phyloP scores from a whole-genome alignment of 352 stramenopile genomes.

The Phytophthora uliginosa region DNA sequence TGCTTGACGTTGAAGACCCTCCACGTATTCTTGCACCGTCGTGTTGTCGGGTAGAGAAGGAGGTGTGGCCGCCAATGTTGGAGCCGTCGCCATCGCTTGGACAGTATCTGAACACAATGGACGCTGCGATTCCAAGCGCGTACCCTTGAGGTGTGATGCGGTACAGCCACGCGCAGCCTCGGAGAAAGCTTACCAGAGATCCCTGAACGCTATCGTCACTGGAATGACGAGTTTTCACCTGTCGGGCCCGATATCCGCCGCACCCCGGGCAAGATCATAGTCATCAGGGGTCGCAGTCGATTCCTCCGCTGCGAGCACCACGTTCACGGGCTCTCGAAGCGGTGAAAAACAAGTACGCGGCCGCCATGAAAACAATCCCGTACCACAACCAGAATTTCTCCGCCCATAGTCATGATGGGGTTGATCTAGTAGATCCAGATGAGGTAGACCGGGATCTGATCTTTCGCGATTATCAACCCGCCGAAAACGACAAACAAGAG shows the following conservation, averaged over 20 bases:
- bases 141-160: constrained; percentile 30
- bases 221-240: constrained; percentile 15
- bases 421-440: not conserved
- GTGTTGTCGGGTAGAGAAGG: constrained; percentile 31
- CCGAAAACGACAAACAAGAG: constrained; percentile 35
- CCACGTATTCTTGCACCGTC: constrained; percentile 48
- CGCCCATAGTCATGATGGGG: constrained; percentile 17
- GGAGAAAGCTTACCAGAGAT: constrained; percentile 25
- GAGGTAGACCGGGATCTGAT: constrained; percentile 37
- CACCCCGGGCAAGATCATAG: not conserved
- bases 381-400: constrained; percentile 38
- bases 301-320: constrained; percentile 13
- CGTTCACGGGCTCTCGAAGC: constrained; percentile 31
- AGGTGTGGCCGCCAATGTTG: constrained; percentile 43
- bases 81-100: constrained; percentile 30
- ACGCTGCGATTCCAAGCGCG: constrained; percentile 5
- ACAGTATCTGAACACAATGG: constrained; percentile 28
- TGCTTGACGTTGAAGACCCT: constrained; percentile 50
- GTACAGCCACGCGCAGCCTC: constrained; percentile 34
- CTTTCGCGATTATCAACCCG: constrained; percentile 34
- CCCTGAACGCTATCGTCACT: constrained; percentile 26
- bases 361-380: constrained; percentile 22
- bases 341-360: constrained; percentile 27
- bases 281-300: not conserved
- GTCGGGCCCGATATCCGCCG: no score